Conservation (phyloP, 495 filamentous ascomycete genomes). For the Cercophora scortea region DNA sequence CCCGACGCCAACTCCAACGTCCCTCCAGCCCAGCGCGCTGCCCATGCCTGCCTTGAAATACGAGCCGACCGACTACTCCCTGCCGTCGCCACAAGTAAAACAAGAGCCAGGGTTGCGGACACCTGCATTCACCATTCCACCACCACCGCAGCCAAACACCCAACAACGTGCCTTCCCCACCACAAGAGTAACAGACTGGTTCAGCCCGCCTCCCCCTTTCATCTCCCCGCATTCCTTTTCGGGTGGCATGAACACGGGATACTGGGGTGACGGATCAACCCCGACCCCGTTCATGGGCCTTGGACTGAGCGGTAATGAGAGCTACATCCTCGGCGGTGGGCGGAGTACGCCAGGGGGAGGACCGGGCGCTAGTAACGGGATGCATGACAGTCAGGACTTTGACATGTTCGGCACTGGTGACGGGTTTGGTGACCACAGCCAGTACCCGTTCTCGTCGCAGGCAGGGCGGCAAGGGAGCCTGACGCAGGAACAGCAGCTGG, state of each 20-base stretch:
- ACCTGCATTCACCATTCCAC: constrained; percentile 31
- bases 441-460: constrained; percentile 21
- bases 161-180: constrained; percentile 33
- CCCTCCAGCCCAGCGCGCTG: constrained; percentile 8
- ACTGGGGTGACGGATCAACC: constrained; percentile 10
- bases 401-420: constrained; percentile 22
- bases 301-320: constrained; percentile 7
- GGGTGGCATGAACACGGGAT: constrained; percentile 1
- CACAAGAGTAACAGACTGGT: constrained; percentile 32
- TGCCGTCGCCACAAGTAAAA: constrained; percentile 9
- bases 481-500: constrained; percentile 61
- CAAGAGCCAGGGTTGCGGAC: constrained; percentile 10
- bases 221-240: constrained; percentile 37
- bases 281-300: constrained; percentile 8
- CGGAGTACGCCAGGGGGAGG: neutral
- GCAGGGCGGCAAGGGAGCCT: constrained; percentile 56
- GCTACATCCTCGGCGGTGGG: neutral
- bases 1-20: constrained; percentile 7
- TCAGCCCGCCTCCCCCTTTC: constrained; percentile 45
- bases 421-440: constrained; percentile 13
- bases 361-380: neutral
- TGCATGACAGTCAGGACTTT: constrained; percentile 16
- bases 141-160: constrained; percentile 20
- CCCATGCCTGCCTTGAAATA: constrained; percentile 13
- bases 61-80: constrained; percentile 3